Base-by-base conservation (phyloP, 345 rosid genomes). In the Eucalyptus rudis region DNA sequence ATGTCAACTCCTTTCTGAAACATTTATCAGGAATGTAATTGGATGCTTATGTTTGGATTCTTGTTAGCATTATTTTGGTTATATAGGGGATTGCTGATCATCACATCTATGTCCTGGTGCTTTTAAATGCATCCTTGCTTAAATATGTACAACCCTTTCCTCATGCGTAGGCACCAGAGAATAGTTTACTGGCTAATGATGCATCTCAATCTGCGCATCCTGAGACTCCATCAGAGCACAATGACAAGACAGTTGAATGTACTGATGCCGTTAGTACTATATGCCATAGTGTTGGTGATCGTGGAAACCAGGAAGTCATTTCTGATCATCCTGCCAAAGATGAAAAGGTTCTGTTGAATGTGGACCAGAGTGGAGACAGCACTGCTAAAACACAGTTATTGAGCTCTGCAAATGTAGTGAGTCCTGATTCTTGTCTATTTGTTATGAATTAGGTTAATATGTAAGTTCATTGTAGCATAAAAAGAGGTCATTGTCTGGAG, bases 321-420 rank as follows among this genome's bases (percentile, higher is more conserved):
- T 24, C 86, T 49, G 86, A 68, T n/a, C 49, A 76, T 50, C 11
- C 12, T 31, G 31, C 47, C 79, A 88, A 51, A 33, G 36, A 52
- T 31, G 89, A 54, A 47, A 86, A 88, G 86, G 58, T 43, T 52
- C 29, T 54, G 64, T 33, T 45, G 25, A 49, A 44, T 19, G 86
- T 10, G 47, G 56, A 31, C 50, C 87, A n/a, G 52, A 83, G 89
- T 10, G 2, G 80, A 88, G 56, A 40, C 40, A 44, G 44, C 86
- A 76, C 51, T 17, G 50, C 88, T 44, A 22, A 47, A 36, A 11
- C 91, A 17, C 83, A 89, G 89, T 79, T 89, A 56, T 92, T 88
- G 87, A 88, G 93, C 87, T 91, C 93, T 88, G 85, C 90, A 52
- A 91, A 91, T 96, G 93, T 93, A 56, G 91, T 88, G 49, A 87